Conservation (phyloP, 2,329 filamentous ascomycete species). For the Cercospora canescens region DNA sequence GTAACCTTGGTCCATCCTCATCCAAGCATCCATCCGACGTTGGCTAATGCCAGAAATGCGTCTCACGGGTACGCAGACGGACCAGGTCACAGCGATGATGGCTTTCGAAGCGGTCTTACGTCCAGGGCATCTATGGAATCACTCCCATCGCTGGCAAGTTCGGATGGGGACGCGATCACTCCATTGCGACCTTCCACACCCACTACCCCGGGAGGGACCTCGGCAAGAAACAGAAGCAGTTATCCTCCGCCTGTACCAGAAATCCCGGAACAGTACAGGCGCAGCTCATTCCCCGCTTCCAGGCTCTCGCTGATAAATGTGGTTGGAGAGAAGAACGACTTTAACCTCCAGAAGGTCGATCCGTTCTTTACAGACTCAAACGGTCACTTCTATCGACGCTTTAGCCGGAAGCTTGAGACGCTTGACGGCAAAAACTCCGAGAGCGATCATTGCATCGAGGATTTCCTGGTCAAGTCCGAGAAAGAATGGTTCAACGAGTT, state of each 20-base stretch:
- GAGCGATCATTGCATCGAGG: conserved; percentile 58
- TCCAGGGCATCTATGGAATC: conserved; percentile 1
- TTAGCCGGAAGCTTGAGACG: conserved; percentile 55
- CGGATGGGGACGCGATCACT: neutral
- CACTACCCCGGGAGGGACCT: neutral
- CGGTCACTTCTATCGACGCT: conserved; percentile 59
- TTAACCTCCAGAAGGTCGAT: conserved; percentile 26
- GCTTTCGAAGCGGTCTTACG: neutral
- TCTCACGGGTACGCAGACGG: conserved; percentile 12
- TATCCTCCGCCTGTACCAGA: neutral
- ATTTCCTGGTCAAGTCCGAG: conserved; percentile 62
- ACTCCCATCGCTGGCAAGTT: neutral
- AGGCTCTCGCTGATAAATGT: conserved; percentile 55
- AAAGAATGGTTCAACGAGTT: conserved; percentile 64
- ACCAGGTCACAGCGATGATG: conserved; percentile 2
- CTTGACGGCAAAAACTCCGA: conserved; percentile 58
- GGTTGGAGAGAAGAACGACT: conserved; percentile 56
- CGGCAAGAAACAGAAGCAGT: neutral
- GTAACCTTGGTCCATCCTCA: conserved; percentile 18
- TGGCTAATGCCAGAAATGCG: conserved; percentile 11
- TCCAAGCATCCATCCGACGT: conserved; percentile 16
- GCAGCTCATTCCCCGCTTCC: conserved; percentile 3
- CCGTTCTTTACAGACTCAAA: conserved; percentile 63
- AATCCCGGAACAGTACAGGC: neutral
- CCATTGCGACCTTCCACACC: neutral